phyloP scores from a whole-genome alignment of 1,139 yeast genomes.

The Yamadazyma spencermartinsiae region DNA sequence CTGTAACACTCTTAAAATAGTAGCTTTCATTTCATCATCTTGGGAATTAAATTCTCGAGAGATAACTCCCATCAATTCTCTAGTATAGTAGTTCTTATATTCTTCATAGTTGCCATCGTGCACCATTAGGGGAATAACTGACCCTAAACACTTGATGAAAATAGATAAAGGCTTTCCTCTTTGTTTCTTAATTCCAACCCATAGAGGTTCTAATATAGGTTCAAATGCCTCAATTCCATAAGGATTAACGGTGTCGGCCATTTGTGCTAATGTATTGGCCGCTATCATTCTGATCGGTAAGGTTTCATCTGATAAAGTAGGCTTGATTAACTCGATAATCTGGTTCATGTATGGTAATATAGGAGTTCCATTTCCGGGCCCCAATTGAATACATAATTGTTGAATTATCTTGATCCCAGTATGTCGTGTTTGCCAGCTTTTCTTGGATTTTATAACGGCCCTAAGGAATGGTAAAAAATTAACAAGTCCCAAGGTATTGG shows the following conservation, averaged over 20 bases:
- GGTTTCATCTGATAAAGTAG: conserved; percentile 70
- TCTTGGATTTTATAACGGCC: conserved; percentile 80
- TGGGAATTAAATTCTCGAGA: conserved; percentile 76
- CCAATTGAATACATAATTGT: conserved; percentile 68
- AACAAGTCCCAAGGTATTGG: conserved; percentile 75
- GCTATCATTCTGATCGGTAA: conserved; percentile 66
- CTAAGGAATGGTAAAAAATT: conserved; percentile 73
- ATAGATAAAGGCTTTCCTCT: conserved; percentile 79
- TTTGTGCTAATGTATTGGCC: conserved; percentile 68
- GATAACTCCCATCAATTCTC: conserved; percentile 67
- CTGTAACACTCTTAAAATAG: conserved; percentile 52
- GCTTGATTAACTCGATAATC: conserved; percentile 60
- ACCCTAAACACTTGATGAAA: conserved; percentile 76
- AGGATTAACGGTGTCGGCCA: conserved; percentile 88
- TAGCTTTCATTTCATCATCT: conserved; percentile 85
- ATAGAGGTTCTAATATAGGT: conserved; percentile 63
- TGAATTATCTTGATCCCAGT: conserved; percentile 82
- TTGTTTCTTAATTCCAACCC: conserved; percentile 77
- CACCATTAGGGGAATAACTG: conserved; percentile 82
- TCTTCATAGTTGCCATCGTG: conserved; percentile 54
- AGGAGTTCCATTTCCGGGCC: conserved; percentile 56
- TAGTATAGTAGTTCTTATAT: conserved; percentile 75
- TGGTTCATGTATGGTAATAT: conserved; percentile 72
- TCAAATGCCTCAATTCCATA: conserved; percentile 92
- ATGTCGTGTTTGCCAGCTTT: conserved; percentile 83